Evolutionary conservation across 257 asterid genomes (phyloP), one percentile per base, ranked within the genome.

Genomic region (Lycium ferocissimum): DNA sequence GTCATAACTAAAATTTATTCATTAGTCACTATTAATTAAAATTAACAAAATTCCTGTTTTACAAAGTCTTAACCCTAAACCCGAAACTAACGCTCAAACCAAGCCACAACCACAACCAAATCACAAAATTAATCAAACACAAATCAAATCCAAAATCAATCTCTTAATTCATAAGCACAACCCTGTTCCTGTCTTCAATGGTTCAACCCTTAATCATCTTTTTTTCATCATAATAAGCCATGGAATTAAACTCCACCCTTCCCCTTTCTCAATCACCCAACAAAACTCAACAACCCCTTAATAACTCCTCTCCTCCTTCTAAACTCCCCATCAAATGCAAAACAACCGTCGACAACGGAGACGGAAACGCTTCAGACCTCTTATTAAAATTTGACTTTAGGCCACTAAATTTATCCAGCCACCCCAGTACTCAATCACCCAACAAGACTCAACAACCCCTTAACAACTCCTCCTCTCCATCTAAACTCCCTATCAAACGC

Each of bases 311-410:
- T 49, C 84, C 89, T 83, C 85, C 93, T 76, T 86, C 94, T 62
- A 93, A 95, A 88, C 98, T 95, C 84, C 98, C 98, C 65, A 63
- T 95, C 91, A 95, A 95, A 87, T 98, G 98, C 86, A 94, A 91
- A 89, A 89, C 88, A 90, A 91, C 93, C 10, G 57, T 82, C 17
- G 45, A 38, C 53, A 38, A 38, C 1, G 5, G 43, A 38, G 5
- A 2, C 5, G 43, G 5, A 38, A 38, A 38, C 43, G 43, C n/a
- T 26, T 26, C 4, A 38, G 43, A 38, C 43, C 3, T 5, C 43
- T 38, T 38, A 38, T 38, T 38, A 38, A 38, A 38, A 38, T 2
- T 38, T 38, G 5, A 38, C 5, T 38, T 38, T 38, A 38, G 43
- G 1, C 43, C 58, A 17, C 70, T n/a, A 4, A 63, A 38, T 38